Evolutionary conservation across 2,329 filamentous ascomycete genomes (phyloP), one percentile per base, ranked within the genome.

Genomic region (Drechslera avenae): DNA sequence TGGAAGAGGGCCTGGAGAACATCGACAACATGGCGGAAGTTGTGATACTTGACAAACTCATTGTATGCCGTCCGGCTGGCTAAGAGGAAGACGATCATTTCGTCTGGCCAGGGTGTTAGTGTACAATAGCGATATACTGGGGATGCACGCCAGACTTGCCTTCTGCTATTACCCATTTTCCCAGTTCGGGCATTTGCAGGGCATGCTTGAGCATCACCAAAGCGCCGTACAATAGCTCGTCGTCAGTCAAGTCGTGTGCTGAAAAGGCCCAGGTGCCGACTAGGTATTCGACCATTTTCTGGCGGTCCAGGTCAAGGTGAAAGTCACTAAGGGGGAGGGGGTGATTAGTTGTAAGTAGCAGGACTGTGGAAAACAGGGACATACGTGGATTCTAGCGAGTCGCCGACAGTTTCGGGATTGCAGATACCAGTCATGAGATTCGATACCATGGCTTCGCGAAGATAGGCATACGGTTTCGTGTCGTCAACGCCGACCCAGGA

Each of bases 21-120:
- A 74, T 99, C 94, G 55, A 97, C 88, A 17, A 96, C 94, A 74
- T 99, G 94, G 46, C 93, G 89, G 73, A 97, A 99, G 75, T 99
- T 99, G 79, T 99, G 94, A 69, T 97, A 99, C 17, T 93, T 89
- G 30, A 97, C 91, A 72, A 96, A 96, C 51, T 85, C 89, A 73
- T 97, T 97, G 77, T 99, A 99, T n/a, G 94, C 90, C 39, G 88
- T 86, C 55, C 93, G 88, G 67, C 91, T 94, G 45, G 92, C 91
- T 56, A 96, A 83, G 54, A 97, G 80, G 68, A 96, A 97, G 46
- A 85, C 86, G 59, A 89, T 88, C 21, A 99, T 80, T 72, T 95
- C 87, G 63, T 89, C 91, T 90, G 66, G n/a, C n/a, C 8, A 35
- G 58, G 19, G 21, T 13, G 55, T 71, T 52, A 72, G 64, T 42